Percentiles rank a stretch among this genome's conserved stretches.
phyloP scores from a whole-genome alignment of 2,329 filamentous ascomycete species.

The Diplodia scrobiculata region DNA sequence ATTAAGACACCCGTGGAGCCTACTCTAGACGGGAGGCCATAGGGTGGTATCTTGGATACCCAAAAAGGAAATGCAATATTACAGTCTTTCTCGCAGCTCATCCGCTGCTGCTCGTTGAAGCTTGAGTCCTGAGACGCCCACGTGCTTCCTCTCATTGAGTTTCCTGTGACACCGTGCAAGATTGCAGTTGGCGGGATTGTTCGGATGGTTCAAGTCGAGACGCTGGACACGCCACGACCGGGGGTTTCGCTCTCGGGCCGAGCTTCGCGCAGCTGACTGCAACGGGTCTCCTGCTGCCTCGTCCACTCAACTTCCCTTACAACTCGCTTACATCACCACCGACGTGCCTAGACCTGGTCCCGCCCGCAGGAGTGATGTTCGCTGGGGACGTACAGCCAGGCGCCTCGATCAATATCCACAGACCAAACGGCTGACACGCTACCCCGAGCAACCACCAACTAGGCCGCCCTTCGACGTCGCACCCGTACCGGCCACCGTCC shows the following conservation, averaged over 20 bases:
- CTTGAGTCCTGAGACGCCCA: too few species aligned
- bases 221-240: too few species aligned
- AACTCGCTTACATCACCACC: constrained; percentile 17
- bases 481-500: background rate
- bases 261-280: background rate
- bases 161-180: background rate
- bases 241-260: background rate
- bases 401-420: background rate
- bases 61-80: constrained; percentile 16
- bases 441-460: background rate
- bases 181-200: background rate
- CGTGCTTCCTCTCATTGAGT: too few species aligned
- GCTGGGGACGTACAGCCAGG: background rate
- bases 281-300: background rate
- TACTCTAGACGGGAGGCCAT: background rate
- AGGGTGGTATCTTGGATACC: constrained; percentile 23
- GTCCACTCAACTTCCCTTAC: constrained; percentile 12
- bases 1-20: background rate
- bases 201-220: background rate
- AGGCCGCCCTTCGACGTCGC: background rate
- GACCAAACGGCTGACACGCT: constrained; percentile 1
- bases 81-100: background rate
- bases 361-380: constrained; percentile 14
- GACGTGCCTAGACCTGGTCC: background rate
- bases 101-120: background rate